Percentiles rank a stretch among this genome's conserved stretches.
phyloP scores from a whole-genome alignment of 2,329 filamentous ascomycete species.

The Diaporthe humulicola region DNA sequence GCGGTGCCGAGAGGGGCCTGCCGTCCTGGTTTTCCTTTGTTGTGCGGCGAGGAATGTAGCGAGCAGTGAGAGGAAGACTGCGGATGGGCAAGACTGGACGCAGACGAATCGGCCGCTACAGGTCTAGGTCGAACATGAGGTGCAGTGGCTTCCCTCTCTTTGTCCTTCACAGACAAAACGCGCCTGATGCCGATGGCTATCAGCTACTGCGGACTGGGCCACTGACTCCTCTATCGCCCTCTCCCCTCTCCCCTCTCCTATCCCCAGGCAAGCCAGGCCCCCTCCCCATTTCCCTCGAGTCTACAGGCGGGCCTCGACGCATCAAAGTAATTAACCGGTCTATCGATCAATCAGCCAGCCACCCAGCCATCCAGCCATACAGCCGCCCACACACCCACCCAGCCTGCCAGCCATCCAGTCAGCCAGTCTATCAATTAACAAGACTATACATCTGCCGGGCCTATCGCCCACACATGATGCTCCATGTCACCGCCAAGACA shows the following conservation, averaged over 20 bases:
- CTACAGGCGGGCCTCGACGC: neutral
- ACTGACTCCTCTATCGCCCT: neutral
- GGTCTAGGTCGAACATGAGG: conserved; percentile 2
- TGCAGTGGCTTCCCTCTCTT: conserved; percentile 8
- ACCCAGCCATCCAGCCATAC: neutral
- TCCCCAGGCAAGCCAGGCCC: too few species aligned
- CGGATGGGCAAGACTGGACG: neutral
- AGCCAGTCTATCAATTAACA: neutral
- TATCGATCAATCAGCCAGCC: neutral
- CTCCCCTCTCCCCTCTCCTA: neutral
- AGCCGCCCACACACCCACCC: neutral
- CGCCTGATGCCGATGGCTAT: neutral
- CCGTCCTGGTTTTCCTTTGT: neutral
- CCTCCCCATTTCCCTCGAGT: neutral
- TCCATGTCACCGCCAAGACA: neutral
- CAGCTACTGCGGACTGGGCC: neutral
- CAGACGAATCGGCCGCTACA: neutral
- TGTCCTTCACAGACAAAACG: neutral
- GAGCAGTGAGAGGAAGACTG: neutral
- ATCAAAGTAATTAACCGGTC: conserved; percentile 5
- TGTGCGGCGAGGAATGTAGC: neutral
- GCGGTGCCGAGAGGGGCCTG: neutral
- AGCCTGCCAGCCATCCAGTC: neutral
- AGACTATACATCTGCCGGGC: neutral
- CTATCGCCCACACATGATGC: neutral